Percentiles rank a stretch among this genome's conserved stretches.
Conservation (phyloP, 2,329 filamentous ascomycete species). For the Sphaceloma murrayae region DNA sequence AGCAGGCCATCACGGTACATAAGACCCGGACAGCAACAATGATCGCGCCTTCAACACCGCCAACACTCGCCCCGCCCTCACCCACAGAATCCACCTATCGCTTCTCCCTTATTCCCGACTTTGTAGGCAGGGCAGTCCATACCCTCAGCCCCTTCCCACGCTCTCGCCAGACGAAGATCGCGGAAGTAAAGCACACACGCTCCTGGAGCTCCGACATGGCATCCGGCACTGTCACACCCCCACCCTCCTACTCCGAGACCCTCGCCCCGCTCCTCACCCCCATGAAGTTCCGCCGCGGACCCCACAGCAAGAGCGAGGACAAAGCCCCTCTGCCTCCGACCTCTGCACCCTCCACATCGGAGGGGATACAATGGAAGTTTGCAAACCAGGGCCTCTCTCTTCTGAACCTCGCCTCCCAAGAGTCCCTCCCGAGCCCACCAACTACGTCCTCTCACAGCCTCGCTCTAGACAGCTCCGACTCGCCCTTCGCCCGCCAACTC, state of each 20-base stretch:
- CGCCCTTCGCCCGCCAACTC: slow-evolving; percentile 48
- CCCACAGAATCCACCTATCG: slow-evolving; percentile 10
- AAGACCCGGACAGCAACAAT: background rate
- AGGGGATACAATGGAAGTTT: slow-evolving; percentile 43
- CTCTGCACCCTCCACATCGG: slow-evolving; percentile 17
- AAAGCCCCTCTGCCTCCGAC: too few species aligned
- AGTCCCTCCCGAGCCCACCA: slow-evolving; percentile 32
- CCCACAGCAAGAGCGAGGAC: background rate
- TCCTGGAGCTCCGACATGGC: slow-evolving; percentile 14
- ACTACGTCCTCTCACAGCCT: slow-evolving; percentile 22
- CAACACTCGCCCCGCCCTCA: slow-evolving; percentile 10
- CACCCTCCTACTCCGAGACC: slow-evolving; percentile 18
- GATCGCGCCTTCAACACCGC: slow-evolving; percentile 9
- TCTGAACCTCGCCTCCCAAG: slow-evolving; percentile 37
- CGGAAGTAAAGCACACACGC: slow-evolving; percentile 11
- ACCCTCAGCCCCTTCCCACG: slow-evolving; percentile 17
- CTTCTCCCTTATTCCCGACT: slow-evolving; percentile 15
- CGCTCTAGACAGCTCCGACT: too few species aligned
- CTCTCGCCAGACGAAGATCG: slow-evolving; percentile 16
- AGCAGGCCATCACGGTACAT: slow-evolving; percentile 1
- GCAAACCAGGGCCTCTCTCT: slow-evolving; percentile 44
- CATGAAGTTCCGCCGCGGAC: slow-evolving; percentile 15
- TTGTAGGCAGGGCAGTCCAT: slow-evolving; percentile 17
- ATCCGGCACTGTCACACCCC: slow-evolving; percentile 17
- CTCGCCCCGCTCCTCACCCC: slow-evolving; percentile 16